phyloP scores from a whole-genome alignment of 2,329 filamentous ascomycete species.

The Fusarium pseudocircinatum region DNA sequence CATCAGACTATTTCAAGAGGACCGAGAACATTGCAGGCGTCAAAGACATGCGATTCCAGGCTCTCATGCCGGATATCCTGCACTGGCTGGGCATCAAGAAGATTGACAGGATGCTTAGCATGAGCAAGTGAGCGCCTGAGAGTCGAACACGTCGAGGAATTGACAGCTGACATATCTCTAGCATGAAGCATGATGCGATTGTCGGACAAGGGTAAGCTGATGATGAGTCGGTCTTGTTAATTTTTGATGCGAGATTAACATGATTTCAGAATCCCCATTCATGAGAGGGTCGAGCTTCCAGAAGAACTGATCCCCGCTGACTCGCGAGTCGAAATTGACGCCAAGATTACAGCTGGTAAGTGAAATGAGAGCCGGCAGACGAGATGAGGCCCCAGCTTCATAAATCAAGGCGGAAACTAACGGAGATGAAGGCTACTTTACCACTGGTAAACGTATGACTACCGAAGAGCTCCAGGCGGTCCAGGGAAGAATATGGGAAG shows the following conservation, averaged over 20 bases:
- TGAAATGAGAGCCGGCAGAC: conserved; percentile 24
- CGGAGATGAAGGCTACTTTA: conserved; percentile 71
- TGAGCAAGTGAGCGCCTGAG: conserved; percentile 81
- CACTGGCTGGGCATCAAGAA: conserved; percentile 99
- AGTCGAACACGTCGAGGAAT: conserved; percentile 12
- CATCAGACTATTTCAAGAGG: conserved; percentile 93
- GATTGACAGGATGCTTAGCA: conserved; percentile 97
- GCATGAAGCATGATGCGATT: conserved; percentile 92
- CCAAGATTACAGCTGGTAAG: conserved; percentile 94
- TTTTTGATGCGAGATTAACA: conserved; percentile 22
- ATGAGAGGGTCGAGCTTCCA: conserved; percentile 90
- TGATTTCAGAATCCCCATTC: conserved; percentile 75
- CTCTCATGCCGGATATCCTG: conserved; percentile 95
- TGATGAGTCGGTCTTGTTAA: not conserved
- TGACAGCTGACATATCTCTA: conserved; percentile 51
- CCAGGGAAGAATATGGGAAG: conserved; percentile 91
- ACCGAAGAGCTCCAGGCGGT: conserved; percentile 86
- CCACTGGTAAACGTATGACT: conserved; percentile 88
- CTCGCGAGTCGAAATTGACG: conserved; percentile 97
- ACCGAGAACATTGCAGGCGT: conserved; percentile 99
- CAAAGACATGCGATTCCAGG: conserved; percentile 97
- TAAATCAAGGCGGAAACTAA: conserved; percentile 31
- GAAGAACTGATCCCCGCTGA: conserved; percentile 94
- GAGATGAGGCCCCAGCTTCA: conserved; percentile 2
- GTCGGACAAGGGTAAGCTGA: conserved; percentile 76